Conservation (phyloP, 371 early-diverging fungal genomes). For the Lichtheimia corymbifera region DNA sequence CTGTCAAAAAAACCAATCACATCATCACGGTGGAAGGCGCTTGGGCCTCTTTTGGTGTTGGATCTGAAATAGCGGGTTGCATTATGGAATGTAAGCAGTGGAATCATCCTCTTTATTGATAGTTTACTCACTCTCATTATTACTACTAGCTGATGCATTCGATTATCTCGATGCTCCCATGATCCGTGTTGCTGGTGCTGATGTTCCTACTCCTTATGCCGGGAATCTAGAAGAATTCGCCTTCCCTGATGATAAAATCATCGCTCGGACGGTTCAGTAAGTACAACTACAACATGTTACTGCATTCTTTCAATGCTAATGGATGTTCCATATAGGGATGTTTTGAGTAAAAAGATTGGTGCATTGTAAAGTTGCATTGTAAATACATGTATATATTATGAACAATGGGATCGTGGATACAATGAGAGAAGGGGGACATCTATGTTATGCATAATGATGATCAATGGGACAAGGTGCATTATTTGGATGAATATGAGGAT, state of each 20-base stretch:
- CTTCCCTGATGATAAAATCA: constrained; percentile 88
- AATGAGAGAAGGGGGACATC: no score
- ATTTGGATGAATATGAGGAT: no score
- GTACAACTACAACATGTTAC: no score
- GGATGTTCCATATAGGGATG: no score
- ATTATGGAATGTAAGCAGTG: constrained; percentile 80
- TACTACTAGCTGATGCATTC: constrained; percentile 76
- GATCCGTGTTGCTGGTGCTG: constrained; percentile 94
- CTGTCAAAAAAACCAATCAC: constrained; percentile 98
- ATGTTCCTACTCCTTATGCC: constrained; percentile 99
- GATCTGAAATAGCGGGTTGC: constrained; percentile 96
- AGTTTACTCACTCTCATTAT: background rate
- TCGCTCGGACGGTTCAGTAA: constrained; percentile 69
- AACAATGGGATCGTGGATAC: no score
- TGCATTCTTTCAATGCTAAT: no score
- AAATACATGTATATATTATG: no score
- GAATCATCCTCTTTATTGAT: no score
- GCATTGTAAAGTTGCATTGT: no score
- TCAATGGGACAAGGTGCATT: no score
- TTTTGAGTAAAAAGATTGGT: no score
- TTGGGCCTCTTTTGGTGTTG: constrained; percentile 97
- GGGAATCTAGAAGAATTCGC: constrained; percentile 90
- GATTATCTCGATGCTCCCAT: constrained; percentile 96
- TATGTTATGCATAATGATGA: no score
- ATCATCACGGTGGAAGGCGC: constrained; percentile 97